Evolutionary conservation across 2,329 filamentous ascomycete genomes (phyloP), one percentile per base, ranked within the genome.

Genomic region (Nigrospora osmanthi): DNA sequence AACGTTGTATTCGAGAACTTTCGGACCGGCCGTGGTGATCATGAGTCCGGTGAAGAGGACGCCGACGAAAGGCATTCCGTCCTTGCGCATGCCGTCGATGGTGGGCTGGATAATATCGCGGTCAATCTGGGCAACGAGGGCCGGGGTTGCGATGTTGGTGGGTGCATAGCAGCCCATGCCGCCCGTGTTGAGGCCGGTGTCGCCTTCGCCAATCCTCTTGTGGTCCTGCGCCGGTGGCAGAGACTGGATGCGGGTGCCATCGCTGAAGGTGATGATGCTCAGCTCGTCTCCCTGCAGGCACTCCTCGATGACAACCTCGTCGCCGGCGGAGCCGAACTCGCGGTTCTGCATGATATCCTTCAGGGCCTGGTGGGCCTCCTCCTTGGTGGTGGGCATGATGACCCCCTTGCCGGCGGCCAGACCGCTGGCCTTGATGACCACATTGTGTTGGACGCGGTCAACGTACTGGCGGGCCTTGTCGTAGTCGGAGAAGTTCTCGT

Each of bases 131-230:
- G 83, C 83, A 15, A 93, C 76, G n/a, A 95, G 73, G 49, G 84
- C 80, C 42, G 81, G 78, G 0, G 84, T 85, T 30, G 85, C 83
- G 56, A 90, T 83, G 51, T 80, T 85, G 2, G 90, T 94, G n/a
- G 87, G 87, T 14, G 90, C 89, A 65, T 97, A 97, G 61, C 89
- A 95, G 42, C 93, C 93, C 93, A 97, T 97, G 35, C 93, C 93
- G 48, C 91, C 93, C 2, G 93, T 97, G 69, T 97, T 97, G 34
- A 89, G 87, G 2, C 93, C 93, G 41, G 80, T 76, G 61, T 97
- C 91, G 44, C 87, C 88, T 58, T 98, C 93, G 43, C 86, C 87
- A 52, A 94, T 89, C 50, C 89, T 81, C 76, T 98, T 97, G 73
- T 98, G 93, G 64, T 97, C 93, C 65, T 98, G 93, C 2, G 91